phyloP scores from a whole-genome alignment of 2,329 filamentous ascomycete genomes.

The Didymella pinodella region DNA sequence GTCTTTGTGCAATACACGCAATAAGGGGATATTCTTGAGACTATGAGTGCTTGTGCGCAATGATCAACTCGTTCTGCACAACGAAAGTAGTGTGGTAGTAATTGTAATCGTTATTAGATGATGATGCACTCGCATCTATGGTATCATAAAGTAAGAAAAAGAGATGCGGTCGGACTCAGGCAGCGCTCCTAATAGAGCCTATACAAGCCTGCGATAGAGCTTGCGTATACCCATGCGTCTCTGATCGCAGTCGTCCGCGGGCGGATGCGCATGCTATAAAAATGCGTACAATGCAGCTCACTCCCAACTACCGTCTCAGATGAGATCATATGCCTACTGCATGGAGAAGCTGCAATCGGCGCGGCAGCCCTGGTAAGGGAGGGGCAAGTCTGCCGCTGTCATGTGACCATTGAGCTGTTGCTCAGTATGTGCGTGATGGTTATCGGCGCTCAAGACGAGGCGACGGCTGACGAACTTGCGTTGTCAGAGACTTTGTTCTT shows the following conservation, averaged over 20 bases:
- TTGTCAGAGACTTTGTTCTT: slow-evolving; percentile 40
- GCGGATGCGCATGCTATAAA: slow-evolving; percentile 20
- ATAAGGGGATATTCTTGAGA: background rate
- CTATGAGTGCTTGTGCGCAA: background rate
- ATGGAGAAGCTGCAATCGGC: slow-evolving; percentile 10
- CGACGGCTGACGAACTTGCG: slow-evolving; percentile 32
- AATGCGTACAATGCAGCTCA: slow-evolving; percentile 14
- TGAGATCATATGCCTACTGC: slow-evolving; percentile 4
- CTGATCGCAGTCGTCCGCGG: slow-evolving; percentile 16
- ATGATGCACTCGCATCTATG: slow-evolving; percentile 37
- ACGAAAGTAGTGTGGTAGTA: background rate
- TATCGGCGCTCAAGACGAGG: slow-evolving; percentile 23
- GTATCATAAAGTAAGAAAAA: slow-evolving; percentile 39
- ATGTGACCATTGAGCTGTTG: slow-evolving; percentile 5
- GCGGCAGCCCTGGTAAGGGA: slow-evolving; percentile 24
- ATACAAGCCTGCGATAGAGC: slow-evolving; percentile 33
- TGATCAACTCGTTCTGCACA: background rate
- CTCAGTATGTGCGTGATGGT: background rate
- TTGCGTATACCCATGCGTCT: slow-evolving; percentile 24
- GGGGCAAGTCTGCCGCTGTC: slow-evolving; percentile 3
- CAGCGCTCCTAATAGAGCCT: slow-evolving; percentile 10
- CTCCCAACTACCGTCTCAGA: slow-evolving; percentile 14
- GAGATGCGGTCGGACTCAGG: slow-evolving; percentile 18
- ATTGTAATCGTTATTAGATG: slow-evolving; percentile 18
- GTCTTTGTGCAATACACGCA: background rate